Evolutionary conservation across 2,329 filamentous ascomycete genomes (phyloP).

Genomic region (Aspergillus felis): DNA sequence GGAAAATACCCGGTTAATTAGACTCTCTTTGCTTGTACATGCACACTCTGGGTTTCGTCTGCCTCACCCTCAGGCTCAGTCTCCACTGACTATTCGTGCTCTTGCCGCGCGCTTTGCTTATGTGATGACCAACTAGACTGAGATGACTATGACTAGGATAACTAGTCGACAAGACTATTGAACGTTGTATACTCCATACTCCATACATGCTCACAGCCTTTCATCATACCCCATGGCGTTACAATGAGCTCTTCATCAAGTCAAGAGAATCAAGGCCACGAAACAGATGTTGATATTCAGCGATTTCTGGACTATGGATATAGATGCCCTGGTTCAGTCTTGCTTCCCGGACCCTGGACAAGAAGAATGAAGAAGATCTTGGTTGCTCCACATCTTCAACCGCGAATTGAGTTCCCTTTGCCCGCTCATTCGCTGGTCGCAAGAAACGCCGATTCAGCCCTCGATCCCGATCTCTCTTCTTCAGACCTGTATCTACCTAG

Average conservation of each 20-base stretch:
- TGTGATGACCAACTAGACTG: not conserved
- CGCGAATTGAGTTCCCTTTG: not conserved
- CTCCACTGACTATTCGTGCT: not conserved
- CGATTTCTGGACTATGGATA: no score
- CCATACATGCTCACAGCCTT: not conserved
- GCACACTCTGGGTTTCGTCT: no score
- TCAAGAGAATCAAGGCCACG: no score
- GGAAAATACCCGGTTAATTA: not conserved
- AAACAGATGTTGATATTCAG: not conserved
- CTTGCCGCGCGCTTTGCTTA: not conserved
- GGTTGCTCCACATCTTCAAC: not conserved
- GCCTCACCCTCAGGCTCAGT: not conserved
- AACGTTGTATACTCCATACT: not conserved
- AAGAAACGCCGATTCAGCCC: not conserved
- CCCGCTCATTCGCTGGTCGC: not conserved
- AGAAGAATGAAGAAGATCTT: not conserved
- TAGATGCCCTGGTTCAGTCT: not conserved
- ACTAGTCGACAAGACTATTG: not conserved
- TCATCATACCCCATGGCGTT: not conserved
- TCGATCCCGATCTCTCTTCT: not conserved
- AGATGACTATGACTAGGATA: not conserved
- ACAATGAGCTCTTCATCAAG: not conserved
- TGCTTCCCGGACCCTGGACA: not conserved
- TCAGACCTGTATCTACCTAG: not conserved
- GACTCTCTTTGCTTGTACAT: not conserved